Conservation (phyloP, 2,329 filamentous ascomycete genomes). For the Massarina eburnea region DNA sequence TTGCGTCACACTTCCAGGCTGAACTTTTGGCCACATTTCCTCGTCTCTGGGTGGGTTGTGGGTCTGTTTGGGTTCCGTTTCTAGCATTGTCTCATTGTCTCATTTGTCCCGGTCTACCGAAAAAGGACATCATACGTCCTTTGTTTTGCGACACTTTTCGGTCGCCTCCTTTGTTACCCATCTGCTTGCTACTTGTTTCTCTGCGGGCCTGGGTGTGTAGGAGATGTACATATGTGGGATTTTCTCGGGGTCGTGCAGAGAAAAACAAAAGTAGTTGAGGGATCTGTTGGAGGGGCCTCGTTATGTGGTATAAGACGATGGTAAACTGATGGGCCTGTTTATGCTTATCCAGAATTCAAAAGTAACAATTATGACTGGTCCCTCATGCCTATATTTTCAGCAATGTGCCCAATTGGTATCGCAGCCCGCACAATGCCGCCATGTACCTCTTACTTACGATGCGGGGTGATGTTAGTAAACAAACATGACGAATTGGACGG, state of each 20-base stretch:
- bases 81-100: constrained; percentile 14
- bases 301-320: constrained; percentile 27
- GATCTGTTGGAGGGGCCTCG: constrained; percentile 17
- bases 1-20: constrained; percentile 19
- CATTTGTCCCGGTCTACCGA: constrained; percentile 3
- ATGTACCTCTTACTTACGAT: too few relatives aligned
- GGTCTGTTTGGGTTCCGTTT: constrained; percentile 8
- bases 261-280: constrained; percentile 20
- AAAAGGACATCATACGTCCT: constrained; percentile 11
- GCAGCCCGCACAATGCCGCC: too few relatives aligned
- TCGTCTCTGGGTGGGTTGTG: neutral
- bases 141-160: constrained; percentile 11
- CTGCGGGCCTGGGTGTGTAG: constrained; percentile 23
- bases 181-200: constrained; percentile 27
- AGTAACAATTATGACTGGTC: constrained; percentile 12
- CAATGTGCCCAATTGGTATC: too few relatives aligned
- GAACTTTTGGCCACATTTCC: constrained; percentile 9
- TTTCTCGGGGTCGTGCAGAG: constrained; percentile 14
- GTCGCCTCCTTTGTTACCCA: constrained; percentile 17
- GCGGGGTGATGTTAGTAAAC: neutral
- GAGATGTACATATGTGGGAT: constrained; percentile 16
- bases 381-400: too few relatives aligned
- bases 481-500: neutral
- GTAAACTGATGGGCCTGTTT: constrained; percentile 24
- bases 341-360: constrained; percentile 27